Base-by-base conservation (phyloP, 306 rosid genomes). In the Vigna unguiculata region DNA sequence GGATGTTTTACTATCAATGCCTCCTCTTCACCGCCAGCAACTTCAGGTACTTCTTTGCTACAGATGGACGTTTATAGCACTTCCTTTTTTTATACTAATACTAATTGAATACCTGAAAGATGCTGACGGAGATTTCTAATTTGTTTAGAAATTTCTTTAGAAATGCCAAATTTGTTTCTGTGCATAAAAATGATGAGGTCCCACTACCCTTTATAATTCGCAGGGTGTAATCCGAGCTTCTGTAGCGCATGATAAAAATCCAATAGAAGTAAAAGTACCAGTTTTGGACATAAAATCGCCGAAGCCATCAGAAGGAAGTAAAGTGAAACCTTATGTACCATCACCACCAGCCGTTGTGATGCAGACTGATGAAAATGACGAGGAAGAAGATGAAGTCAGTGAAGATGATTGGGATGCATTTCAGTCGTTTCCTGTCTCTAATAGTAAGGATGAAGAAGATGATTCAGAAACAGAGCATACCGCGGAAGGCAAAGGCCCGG, bases 361-460 rank as follows among this genome's bases (percentile, higher is more conserved):
- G 19, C 51, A 69, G 45, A 30, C 70, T 7, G 76, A 77, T n/a
- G 78, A 85, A 72, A 78, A 47, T 78, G 14, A 22, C 20, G 34
- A 30, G 59, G 86, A 85, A 60, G 88, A 80, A 24, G 87, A 86
- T 47, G 93, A 85, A 1, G 86, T 83, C 41, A 88, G 90, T 75
- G 97, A 91, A 41, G 96, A 94, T 75, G 97, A 90, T 71, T 94
- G 98, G 98, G 98, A 94, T 85, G 84, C 91, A 48, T 94, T 92
- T 81, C 98, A 92, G 84, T 94, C 97, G 66, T 89, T 94, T 72
- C 88, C 98, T 52, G 89, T 89, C 52, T 77, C 97, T 45, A 71
- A 80, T 84, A 81, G 52, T 76, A 89, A 82, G 74, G 87, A 81
- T 67, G 89, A 60, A 70, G 79, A 78, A 51, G 87, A 88, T 54